Evolutionary conservation across 805 yeast species (phyloP).

Genomic region (Wickerhamomyces xylosicus): DNA sequence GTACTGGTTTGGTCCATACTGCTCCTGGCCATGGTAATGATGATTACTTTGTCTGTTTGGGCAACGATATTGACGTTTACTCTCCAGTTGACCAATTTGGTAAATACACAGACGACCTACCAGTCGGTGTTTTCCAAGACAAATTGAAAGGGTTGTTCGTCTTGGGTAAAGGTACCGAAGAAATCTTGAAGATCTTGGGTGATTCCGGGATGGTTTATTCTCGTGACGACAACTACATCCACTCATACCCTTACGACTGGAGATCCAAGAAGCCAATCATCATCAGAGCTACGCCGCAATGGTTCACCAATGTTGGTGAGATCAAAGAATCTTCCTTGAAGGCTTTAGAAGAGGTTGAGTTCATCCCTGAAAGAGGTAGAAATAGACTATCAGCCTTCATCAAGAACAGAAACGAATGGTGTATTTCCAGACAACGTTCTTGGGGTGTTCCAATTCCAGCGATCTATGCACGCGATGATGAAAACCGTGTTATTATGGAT

Average conservation of each 20-base stretch:
- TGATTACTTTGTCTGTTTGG: constrained; percentile 66
- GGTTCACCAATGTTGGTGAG: constrained; percentile 82
- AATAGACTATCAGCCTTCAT: constrained; percentile 67
- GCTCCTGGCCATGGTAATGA: constrained; percentile 99
- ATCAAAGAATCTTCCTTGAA: constrained; percentile 54
- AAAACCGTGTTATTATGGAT: constrained; percentile 57
- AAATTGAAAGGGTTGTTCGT: constrained; percentile 47
- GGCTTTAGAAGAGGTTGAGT: constrained; percentile 53
- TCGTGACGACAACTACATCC: constrained; percentile 44
- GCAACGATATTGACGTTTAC: constrained; percentile 42
- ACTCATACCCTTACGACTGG: constrained; percentile 97
- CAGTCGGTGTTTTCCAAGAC: constrained; percentile 30
- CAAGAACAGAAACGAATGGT: constrained; percentile 84
- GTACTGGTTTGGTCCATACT: constrained; percentile 93
- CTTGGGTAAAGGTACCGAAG: constrained; percentile 43
- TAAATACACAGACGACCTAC: constrained; percentile 43
- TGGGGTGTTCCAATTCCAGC: constrained; percentile 99
- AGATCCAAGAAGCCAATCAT: constrained; percentile 92
- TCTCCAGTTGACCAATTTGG: constrained; percentile 82
- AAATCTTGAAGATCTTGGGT: constrained; percentile 33
- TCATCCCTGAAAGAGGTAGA: constrained; percentile 64
- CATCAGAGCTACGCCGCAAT: constrained; percentile 91
- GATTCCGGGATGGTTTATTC: constrained; percentile 35
- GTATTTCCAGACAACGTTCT: constrained; percentile 88
- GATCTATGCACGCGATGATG: constrained; percentile 40